Conservation (phyloP, 441 rosid species). For the Pelargonium fulgidum region DNA sequence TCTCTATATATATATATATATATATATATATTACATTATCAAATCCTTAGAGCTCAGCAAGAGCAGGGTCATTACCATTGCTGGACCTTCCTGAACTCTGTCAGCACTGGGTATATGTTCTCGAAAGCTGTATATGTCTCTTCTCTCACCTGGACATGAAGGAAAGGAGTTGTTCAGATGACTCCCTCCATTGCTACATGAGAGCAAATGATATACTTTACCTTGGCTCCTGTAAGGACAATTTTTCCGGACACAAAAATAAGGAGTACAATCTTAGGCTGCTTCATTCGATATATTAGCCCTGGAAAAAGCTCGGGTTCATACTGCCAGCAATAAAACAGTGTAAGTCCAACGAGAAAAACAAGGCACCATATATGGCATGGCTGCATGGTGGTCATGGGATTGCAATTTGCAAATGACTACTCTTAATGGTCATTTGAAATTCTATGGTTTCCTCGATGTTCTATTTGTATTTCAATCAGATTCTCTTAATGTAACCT, state of each 20-base stretch:
- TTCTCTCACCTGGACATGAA: constrained; percentile 53
- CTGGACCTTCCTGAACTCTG: constrained; percentile 67
- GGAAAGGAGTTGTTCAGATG: neutral
- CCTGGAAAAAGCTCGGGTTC: constrained; percentile 78
- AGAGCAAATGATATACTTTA: constrained; percentile 17
- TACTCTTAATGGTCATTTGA: no score
- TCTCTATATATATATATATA: no score
- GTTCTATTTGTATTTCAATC: no score
- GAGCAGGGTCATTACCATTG: constrained; percentile 46
- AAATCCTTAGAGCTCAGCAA: no score
- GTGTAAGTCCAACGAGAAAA: neutral
- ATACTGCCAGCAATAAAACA: constrained; percentile 31
- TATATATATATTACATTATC: no score
- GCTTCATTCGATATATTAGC: constrained; percentile 64
- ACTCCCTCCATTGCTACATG: no score
- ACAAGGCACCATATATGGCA: neutral
- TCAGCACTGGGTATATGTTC: constrained; percentile 73
- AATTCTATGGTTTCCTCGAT: no score
- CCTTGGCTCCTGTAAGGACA: constrained; percentile 79
- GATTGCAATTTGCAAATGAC: no score
- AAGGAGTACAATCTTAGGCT: constrained; percentile 62
- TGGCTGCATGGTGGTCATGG: neutral
- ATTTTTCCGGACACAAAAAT: constrained; percentile 71
- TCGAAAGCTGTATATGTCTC: constrained; percentile 70
- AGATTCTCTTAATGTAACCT: no score